A percentile compares a stretch with the other conserved stretches of the same genome.
Evolutionary conservation across 2,329 filamentous ascomycete species (phyloP).

Genomic region (Xylariomycetidae sp.): DNA sequence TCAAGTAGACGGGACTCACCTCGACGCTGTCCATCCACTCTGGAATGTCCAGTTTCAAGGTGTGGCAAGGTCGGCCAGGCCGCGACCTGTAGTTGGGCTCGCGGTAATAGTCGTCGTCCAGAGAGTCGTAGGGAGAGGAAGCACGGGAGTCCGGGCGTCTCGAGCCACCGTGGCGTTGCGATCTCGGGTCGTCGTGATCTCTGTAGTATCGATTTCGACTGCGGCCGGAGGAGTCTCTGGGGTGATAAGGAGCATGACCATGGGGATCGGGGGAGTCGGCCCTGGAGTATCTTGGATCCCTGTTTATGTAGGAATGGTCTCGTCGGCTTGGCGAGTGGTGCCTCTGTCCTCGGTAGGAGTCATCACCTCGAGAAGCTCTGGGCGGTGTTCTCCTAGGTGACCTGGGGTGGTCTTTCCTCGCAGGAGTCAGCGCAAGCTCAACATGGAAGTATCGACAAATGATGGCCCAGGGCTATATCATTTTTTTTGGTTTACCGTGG

Average conservation of each 20-base stretch:
- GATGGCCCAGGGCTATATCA: constrained; percentile 27
- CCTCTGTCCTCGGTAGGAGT: constrained; percentile 18
- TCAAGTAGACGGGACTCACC: constrained; percentile 11
- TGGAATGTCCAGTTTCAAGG: constrained; percentile 28
- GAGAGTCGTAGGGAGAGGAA: constrained; percentile 22
- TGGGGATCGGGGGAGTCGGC: too few species aligned
- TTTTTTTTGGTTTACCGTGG: constrained; percentile 34
- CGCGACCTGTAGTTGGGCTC: constrained; percentile 19
- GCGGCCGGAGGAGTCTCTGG: constrained; percentile 14
- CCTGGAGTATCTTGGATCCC: too few species aligned
- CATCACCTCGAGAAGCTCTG: constrained; percentile 23
- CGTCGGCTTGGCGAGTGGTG: constrained; percentile 17
- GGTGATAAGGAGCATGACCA: constrained; percentile 13
- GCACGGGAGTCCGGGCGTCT: constrained; percentile 17
- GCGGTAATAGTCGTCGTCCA: constrained; percentile 21
- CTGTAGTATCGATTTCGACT: constrained; percentile 15
- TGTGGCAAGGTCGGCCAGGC: constrained; percentile 28
- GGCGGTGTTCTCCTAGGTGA: constrained; percentile 25
- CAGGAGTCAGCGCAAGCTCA: constrained; percentile 29
- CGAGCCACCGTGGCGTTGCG: constrained; percentile 16
- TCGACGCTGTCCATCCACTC: constrained; percentile 24
- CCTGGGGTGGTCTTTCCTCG: constrained; percentile 30
- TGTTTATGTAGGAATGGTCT: constrained; percentile 12
- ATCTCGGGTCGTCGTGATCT: constrained; percentile 18
- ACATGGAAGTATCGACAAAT: constrained; percentile 15